A percentile compares a stretch with the other conserved stretches of the same genome.
Evolutionary conservation across 225 moss, liverwort and hornwort species (phyloP).

Genomic region (Polytrichum commune): DNA sequence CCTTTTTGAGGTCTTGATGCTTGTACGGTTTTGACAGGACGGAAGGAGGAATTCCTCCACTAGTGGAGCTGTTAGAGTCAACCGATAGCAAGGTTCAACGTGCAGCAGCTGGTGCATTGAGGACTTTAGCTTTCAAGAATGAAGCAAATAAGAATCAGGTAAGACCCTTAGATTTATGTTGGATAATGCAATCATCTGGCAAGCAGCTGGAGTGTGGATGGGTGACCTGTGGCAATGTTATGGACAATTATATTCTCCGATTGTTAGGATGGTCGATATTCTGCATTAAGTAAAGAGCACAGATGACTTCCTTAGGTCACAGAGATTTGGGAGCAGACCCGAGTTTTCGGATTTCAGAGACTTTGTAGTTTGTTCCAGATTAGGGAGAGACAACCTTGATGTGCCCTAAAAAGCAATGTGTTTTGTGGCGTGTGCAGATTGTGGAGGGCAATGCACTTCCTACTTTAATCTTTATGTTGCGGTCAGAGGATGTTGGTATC

Average conservation of each 20-base stretch:
- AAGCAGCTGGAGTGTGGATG: too few species aligned
- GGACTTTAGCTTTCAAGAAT: conserved; percentile 98
- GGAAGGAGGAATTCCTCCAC: conserved; percentile 94
- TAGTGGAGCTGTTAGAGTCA: conserved; percentile 92
- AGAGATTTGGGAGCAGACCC: too few species aligned
- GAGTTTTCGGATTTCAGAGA: too few species aligned
- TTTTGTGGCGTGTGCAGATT: conserved; percentile 53
- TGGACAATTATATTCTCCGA: too few species aligned
- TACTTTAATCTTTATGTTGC: conserved; percentile 93
- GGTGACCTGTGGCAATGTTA: too few species aligned
- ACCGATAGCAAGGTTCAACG: conserved; percentile 94
- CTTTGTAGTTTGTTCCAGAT: too few species aligned
- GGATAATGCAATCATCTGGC: background rate
- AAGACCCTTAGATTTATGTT: background rate
- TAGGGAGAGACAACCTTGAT: too few species aligned
- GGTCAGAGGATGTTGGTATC: conserved; percentile 91
- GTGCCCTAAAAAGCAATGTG: background rate
- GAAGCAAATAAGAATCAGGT: conserved; percentile 99
- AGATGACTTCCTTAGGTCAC: too few species aligned
- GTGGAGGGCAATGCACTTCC: conserved; percentile 97
- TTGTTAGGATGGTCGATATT: too few species aligned
- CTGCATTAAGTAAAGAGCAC: too few species aligned
- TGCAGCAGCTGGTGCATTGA: conserved; percentile 92
- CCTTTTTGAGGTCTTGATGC: background rate
- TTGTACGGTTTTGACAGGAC: conserved; percentile 38